These are phyloP conservation scores for Cryptococcus deneoformans DNA, from an alignment of 1,284 basidiomycete genomes.

Conservation along the genomic window DNA sequence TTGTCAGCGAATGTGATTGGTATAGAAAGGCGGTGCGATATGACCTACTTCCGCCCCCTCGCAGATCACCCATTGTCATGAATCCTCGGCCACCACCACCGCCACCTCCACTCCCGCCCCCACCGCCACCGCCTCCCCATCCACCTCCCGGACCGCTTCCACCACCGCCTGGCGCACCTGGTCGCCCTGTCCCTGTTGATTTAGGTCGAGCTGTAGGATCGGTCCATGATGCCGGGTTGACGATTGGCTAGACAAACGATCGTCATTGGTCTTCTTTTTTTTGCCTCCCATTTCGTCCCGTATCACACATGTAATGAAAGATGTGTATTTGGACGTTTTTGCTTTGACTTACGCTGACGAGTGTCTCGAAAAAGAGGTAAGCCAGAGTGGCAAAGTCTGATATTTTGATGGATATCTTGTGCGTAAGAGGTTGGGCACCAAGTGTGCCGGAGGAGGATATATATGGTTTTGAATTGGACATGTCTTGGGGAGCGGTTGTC, in stretches of 20 bases:
- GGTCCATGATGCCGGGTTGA: slow-evolving; percentile 26
- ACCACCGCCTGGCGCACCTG: slow-evolving; percentile 8
- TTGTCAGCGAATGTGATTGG: background rate
- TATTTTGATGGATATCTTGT: slow-evolving; percentile 14
- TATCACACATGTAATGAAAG: background rate
- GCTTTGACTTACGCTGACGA: slow-evolving; percentile 31
- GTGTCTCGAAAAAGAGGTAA: slow-evolving; percentile 42
- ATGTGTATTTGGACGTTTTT: background rate
- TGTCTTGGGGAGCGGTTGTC: background rate
- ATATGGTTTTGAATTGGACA: slow-evolving; percentile 11
- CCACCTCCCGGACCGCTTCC: slow-evolving; percentile 14
- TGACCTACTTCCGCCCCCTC: slow-evolving; percentile 35
- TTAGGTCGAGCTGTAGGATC: slow-evolving; percentile 17
- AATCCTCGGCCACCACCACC: slow-evolving; percentile 33
- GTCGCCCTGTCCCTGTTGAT: background rate
- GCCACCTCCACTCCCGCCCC: slow-evolving; percentile 16
- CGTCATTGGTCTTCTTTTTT: background rate
- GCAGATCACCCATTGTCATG: slow-evolving; percentile 38
- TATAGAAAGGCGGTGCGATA: background rate
- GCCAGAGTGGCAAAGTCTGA: slow-evolving; percentile 16
- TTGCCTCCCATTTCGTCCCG: background rate
- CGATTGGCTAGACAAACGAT: slow-evolving; percentile 22
- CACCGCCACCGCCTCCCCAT: slow-evolving; percentile 17
- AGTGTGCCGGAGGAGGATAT: slow-evolving; percentile 37
- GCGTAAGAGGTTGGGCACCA: slow-evolving; percentile 24